These are phyloP conservation scores for Diaporthe eres DNA, from an alignment of 2,329 filamentous ascomycete genomes.

Conservation along the genomic window DNA sequence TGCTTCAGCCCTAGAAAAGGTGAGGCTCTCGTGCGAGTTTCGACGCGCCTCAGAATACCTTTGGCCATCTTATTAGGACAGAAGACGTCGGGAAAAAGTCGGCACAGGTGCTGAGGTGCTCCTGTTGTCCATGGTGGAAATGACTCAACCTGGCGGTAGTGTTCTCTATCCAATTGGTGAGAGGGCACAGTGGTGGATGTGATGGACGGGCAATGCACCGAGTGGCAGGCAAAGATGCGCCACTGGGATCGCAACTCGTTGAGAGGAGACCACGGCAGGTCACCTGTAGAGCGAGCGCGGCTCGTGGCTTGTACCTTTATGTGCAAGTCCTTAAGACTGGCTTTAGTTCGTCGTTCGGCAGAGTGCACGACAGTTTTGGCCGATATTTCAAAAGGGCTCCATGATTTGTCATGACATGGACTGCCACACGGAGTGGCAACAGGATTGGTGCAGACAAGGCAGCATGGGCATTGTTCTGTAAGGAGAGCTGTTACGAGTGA, in stretches of 20 bases:
- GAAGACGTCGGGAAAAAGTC: too few species aligned
- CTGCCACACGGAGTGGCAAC: neutral
- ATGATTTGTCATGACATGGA: neutral
- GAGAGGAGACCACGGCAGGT: neutral
- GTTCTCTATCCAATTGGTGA: neutral
- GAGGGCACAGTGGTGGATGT: neutral
- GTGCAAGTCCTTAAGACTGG: neutral
- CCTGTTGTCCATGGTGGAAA: too few species aligned
- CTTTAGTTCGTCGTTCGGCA: neutral
- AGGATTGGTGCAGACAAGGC: neutral
- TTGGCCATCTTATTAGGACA: neutral
- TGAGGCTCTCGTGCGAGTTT: neutral
- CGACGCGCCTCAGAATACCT: neutral
- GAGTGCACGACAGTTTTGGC: neutral
- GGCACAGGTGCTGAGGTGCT: neutral
- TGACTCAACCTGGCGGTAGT: too few species aligned
- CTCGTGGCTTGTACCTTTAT: neutral
- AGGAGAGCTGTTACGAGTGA: slow-evolving; percentile 20
- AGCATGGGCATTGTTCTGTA: neutral
- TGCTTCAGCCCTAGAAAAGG: neutral
- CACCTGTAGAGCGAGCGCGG: neutral
- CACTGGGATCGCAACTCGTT: neutral
- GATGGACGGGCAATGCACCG: neutral
- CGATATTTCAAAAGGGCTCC: neutral
- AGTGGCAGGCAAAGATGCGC: neutral